Conservation (phyloP, 139 green algal species). For the Limnomonas spitsbergensis region DNA sequence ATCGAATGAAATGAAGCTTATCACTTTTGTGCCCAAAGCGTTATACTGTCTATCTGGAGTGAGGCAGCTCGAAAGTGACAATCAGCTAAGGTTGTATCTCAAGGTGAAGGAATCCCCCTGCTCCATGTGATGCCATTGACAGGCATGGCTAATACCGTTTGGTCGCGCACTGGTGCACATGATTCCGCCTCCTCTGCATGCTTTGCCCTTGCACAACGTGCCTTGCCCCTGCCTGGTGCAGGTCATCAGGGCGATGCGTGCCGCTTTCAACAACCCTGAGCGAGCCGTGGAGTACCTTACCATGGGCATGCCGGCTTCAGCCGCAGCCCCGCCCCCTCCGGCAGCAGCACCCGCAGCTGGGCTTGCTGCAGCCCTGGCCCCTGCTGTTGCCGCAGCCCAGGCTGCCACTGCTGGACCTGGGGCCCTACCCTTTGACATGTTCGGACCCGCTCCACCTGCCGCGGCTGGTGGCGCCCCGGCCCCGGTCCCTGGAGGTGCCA, state of each 20-base stretch:
- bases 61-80: too few species aligned
- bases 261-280: conserved; percentile 99
- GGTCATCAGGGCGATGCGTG: conserved; percentile 82
- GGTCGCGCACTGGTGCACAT: too few species aligned
- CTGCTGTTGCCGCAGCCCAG: conserved; percentile 20
- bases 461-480: conserved; percentile 16
- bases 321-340: conserved; percentile 13
- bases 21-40: too few species aligned
- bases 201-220: too few species aligned
- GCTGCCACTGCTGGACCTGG: conserved; percentile 19
- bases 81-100: too few species aligned
- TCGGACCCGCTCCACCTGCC: conserved; percentile 14
- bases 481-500: conserved; percentile 39
- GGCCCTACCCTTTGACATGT: conserved; percentile 41
- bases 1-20: too few species aligned
- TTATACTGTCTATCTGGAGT: too few species aligned
- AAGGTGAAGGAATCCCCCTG: too few species aligned
- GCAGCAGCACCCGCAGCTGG: conserved; percentile 30
- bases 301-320: conserved; percentile 70
- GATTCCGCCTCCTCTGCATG: too few species aligned
- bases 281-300: conserved; percentile 98
- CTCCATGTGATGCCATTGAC: too few species aligned
- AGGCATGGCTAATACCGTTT: too few species aligned
- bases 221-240: too few species aligned
- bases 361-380: conserved; percentile 23